Evolutionary conservation across 768 basidiomycete genomes (phyloP), one percentile per base, ranked within the genome.

Genomic region (Phylloporus rhodoxanthus): DNA sequence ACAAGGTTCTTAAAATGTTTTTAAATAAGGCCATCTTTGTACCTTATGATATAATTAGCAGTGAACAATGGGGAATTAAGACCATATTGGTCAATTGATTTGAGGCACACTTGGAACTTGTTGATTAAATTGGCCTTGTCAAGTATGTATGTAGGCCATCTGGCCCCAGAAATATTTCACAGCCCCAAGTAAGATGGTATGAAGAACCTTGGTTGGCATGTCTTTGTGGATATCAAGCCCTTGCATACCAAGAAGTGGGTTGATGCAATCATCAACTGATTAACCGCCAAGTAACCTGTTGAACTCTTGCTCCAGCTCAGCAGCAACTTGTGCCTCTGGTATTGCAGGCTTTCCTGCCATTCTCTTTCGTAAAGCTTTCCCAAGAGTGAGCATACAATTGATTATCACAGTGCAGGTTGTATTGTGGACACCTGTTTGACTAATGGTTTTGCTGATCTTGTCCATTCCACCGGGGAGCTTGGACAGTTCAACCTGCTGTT

Each of bases 371-470:
- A 59, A 36, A 0, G 1, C 3, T 44, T 55, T 58, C 38, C 39
- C 75, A 68, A 29, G 72, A 59, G 41, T 55, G 51, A 34, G 70
- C 36, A 43, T 61, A 6, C 36, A 70, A 63, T 60, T 69, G 0
- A 57, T 68, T 2, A 74, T 45, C 0, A 46, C 25, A 14, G 73
- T 63, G 23, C 64, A 61, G 1, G 57, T 46, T 0, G 67, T 58
- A 6, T 75, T 59, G 11, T 68, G 53, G 5, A 51, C 30, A 0
- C 73, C 72, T 42, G 75, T 71, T 45, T 72, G 68, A 1, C 69
- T 68, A 36, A 75, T 9, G 2, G 37, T 11, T 0, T 23, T 43
- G 7, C 26, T 53, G 0, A 61, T 43, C 13, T 61, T 61, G 1
- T 53, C 47, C 0, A 36, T 57, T 1, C 47, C 56, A 15, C 54